Evolutionary conservation across 352 stramenopile genomes (phyloP).

Genomic region (Pythium guiyangense): DNA sequence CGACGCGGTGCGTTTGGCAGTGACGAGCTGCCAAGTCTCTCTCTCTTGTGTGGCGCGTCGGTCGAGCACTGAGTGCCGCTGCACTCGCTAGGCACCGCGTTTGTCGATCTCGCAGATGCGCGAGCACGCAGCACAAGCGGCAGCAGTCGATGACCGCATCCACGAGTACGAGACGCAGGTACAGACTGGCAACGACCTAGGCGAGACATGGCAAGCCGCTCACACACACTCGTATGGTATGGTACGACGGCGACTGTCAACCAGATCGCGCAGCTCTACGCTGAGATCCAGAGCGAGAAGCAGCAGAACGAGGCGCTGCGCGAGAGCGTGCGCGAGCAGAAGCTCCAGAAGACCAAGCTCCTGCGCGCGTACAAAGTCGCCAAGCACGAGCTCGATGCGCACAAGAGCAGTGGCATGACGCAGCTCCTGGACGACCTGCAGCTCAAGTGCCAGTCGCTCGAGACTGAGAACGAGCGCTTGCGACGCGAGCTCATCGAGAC

Average conservation of each 20-base stretch:
- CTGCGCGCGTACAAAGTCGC: slow-evolving; percentile 70
- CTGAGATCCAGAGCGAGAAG: slow-evolving; percentile 67
- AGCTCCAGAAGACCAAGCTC: slow-evolving; percentile 60
- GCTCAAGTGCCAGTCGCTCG: slow-evolving; percentile 38
- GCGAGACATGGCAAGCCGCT: not conserved
- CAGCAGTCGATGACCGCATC: slow-evolving; percentile 37
- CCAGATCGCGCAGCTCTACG: slow-evolving; percentile 59
- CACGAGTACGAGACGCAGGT: slow-evolving; percentile 76
- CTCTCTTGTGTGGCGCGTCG: not conserved
- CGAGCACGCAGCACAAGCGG: slow-evolving; percentile 20
- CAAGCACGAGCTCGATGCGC: slow-evolving; percentile 52
- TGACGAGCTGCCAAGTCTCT: not conserved
- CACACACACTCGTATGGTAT: not conserved
- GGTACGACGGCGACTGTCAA: not conserved
- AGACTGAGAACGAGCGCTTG: slow-evolving; percentile 41
- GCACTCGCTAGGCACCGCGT: slow-evolving; percentile 13
- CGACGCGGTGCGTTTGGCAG: not conserved
- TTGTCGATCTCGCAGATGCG: slow-evolving; percentile 39
- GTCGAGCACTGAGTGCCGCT: not conserved
- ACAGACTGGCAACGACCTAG: not conserved
- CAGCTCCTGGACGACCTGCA: slow-evolving; percentile 70
- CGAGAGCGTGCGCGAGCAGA: slow-evolving; percentile 63
- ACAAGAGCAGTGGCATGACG: slow-evolving; percentile 55
- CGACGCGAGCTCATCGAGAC: slow-evolving; percentile 30
- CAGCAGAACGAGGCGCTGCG: slow-evolving; percentile 63